These are phyloP conservation scores for Magnaporthiopsis rhizophila DNA, from an alignment of 2,329 filamentous ascomycete genomes.

Conservation along the genomic window DNA sequence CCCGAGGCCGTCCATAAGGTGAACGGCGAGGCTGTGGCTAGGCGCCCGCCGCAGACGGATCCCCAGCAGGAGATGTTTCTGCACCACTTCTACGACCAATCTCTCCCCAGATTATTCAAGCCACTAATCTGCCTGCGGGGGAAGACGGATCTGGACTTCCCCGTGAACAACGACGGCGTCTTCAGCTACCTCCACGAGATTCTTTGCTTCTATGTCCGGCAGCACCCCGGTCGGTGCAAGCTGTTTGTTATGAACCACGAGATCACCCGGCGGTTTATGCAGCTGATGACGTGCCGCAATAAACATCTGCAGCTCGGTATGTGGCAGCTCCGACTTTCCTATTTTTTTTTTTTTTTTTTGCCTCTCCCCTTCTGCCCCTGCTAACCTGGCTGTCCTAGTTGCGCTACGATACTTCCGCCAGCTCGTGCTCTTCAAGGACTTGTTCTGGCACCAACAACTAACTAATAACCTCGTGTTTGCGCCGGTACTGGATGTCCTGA, in stretches of 20 bases:
- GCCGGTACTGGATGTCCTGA: constrained; percentile 75
- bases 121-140: constrained; percentile 75
- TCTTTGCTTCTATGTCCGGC: constrained; percentile 85
- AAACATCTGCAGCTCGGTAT: constrained; percentile 87
- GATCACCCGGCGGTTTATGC: constrained; percentile 68
- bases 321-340: constrained; percentile 21
- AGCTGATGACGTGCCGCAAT: constrained; percentile 74
- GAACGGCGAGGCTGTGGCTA: constrained; percentile 60
- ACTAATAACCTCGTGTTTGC: constrained; percentile 74
- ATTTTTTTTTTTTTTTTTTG: neutral
- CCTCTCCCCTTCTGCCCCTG: neutral
- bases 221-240: constrained; percentile 80
- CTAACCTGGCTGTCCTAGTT: constrained; percentile 37
- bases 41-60: constrained; percentile 46
- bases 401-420: constrained; percentile 91
- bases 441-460: constrained; percentile 83
- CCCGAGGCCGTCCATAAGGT: constrained; percentile 35
- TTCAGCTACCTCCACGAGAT: constrained; percentile 90
- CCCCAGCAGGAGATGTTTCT: constrained; percentile 81
- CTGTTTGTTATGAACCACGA: constrained; percentile 78
- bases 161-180: constrained; percentile 78
- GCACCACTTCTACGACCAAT: constrained; percentile 81
- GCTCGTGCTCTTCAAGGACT: constrained; percentile 76
- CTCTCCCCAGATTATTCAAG: constrained; percentile 76
- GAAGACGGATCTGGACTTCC: constrained; percentile 60